Base-by-base conservation (phyloP, 768 basidiomycete species). In the Lentinula detonsa region DNA sequence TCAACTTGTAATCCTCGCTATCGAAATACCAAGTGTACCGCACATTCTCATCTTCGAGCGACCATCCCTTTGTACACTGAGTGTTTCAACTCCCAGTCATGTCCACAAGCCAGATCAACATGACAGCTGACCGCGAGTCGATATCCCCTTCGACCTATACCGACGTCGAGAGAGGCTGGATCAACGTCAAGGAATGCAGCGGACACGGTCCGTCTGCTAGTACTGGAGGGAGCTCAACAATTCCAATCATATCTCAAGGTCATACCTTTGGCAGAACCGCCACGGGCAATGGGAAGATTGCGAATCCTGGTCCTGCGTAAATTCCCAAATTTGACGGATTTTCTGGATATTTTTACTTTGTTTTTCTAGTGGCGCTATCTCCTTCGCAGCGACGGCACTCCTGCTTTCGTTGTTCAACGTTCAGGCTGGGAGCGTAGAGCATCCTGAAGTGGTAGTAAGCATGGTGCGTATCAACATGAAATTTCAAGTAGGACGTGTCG, bases 331-430 rank as follows among this genome's bases (percentile, higher is more conserved):
- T 15, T 37, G 16, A 3, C 31, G n/a, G 28, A n/a, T 34, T n/a
- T 10, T 4, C 2, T n/a, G 28, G 48, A n/a, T 48, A 33, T 23
- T 23, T 40, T 3, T 10, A 56, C 2, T 2, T 15, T 37, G 28
- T 16, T 54, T 45, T 35, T 34, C 35, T 61, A 77, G 76, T 18
- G 72, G 75, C 7, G 60, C 76, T 18, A 73, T 74, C 28, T 42
- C 82, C 16, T 85, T 85, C 67, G 84, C 84, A 18, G 80, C 80
- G 1, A 87, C 89, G 33, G 88, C 87, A 0, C 79, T 91, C 66
- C 76, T 90, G 64, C 75, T 91, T 6, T 90, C 89, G 7, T 66
- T 91, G 67, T 86, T 79, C 77, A 90, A 88, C 66, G 77, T 83
- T 9, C 73, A 77, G 18, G 77, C 81, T 0, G 80, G 84, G 16